Percentiles rank a stretch among this genome's conserved stretches.
phyloP scores from a whole-genome alignment of 2,329 filamentous ascomycete species.

The Colletotrichum lindemuthianum region DNA sequence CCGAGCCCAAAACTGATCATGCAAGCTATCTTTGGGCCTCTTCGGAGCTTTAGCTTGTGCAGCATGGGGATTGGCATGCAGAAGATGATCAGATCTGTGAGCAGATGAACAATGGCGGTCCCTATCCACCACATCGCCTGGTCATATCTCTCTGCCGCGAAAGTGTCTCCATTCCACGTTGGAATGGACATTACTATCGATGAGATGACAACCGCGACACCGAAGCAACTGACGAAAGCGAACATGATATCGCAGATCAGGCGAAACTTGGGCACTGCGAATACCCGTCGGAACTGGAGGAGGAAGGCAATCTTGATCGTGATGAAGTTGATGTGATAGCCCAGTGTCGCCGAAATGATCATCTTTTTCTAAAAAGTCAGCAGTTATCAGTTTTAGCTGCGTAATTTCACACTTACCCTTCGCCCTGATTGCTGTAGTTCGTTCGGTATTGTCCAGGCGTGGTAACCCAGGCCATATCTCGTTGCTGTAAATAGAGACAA shows the following conservation, averaged over 20 bases:
- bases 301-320: constrained; percentile 28
- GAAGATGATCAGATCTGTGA: constrained; percentile 30
- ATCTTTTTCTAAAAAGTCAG: not conserved
- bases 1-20: constrained; percentile 31
- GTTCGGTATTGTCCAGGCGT: constrained; percentile 15
- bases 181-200: constrained; percentile 13
- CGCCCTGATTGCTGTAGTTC: not conserved
- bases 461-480: constrained; percentile 6
- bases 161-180: constrained; percentile 17
- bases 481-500: constrained; percentile 5
- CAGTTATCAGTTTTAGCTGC: too few relatives aligned
- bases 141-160: not conserved
- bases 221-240: constrained; percentile 21
- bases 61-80: constrained; percentile 29
- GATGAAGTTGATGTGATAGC: constrained; percentile 25
- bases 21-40: constrained; percentile 5
- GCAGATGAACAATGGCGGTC: constrained; percentile 17
- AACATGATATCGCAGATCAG: constrained; percentile 23
- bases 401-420: not conserved
- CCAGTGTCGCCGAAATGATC: constrained; percentile 13
- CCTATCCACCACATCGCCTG: constrained; percentile 21
- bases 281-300: constrained; percentile 23
- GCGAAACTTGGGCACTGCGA: constrained; percentile 4
- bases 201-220: constrained; percentile 20
- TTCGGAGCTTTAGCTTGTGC: constrained; percentile 8